Evolutionary conservation across 306 rosid genomes (phyloP), one percentile per base, ranked within the genome.

Genomic region (Styphnolobium japonicum): DNA sequence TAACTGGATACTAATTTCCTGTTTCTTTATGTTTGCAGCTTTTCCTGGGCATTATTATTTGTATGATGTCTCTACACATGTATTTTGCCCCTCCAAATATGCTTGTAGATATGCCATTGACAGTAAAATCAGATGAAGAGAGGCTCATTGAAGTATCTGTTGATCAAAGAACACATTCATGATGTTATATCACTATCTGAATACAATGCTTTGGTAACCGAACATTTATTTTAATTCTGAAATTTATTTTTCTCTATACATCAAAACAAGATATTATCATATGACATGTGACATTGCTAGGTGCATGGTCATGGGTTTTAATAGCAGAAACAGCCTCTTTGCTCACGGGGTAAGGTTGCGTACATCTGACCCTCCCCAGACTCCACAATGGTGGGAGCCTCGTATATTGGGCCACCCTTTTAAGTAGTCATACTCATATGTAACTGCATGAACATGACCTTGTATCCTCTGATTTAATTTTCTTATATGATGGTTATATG

Each of bases 41-140:
- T 70, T 94, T 94, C 86, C 81, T 92, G 82, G 98, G 98, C 43
- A 87, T 94, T 73, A 71, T 88, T 52, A 89, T 92, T 79, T 91
- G 98, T 90, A 88, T 92, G 92, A 91, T 94, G 95, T 92, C 97
- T 64, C 87, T 94, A 19, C 97, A 92, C 92, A 92, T 94, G 97
- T 94, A 94, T 78, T 94, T 94, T 86, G 92, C 97, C 73, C 98
- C 97, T 23, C 87, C 89, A 46, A 90, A 75, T 67, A 76, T 85
- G 92, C 92, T 92, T 45, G 67, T 92, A 65, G 93, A 92, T 82
- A 73, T 87, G 82, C 97, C 97, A 6, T 27, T 82, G 65, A 66
- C 85, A 72, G 87, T 82, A 74, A 92, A 86, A 85, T 43, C 92
- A 53, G 90, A 86, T 84, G 90, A 89, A 31, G 94, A 85, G 84